Percentiles rank a stretch among this genome's conserved stretches.
These are phyloP conservation scores for Geotrichum candidum DNA, from an alignment of 1,139 yeast species.

Conservation along the genomic window DNA sequence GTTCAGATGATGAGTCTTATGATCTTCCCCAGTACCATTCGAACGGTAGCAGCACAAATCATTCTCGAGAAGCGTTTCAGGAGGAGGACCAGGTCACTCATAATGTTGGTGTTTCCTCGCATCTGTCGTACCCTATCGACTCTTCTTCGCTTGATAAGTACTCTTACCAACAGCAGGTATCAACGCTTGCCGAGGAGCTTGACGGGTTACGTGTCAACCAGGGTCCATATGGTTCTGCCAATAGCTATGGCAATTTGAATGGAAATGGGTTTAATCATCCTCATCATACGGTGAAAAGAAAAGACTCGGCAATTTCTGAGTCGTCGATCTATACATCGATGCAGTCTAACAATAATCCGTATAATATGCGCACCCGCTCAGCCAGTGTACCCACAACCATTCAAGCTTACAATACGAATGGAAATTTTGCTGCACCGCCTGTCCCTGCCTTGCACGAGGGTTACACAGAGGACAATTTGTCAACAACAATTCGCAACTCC, in stretches of 20 bases:
- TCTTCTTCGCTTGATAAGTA: slow-evolving; percentile 7
- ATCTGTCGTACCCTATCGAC: slow-evolving; percentile 12
- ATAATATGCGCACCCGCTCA: slow-evolving; percentile 12
- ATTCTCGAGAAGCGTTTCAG: slow-evolving; percentile 4
- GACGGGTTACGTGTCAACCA: background rate
- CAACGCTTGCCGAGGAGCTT: slow-evolving; percentile 12
- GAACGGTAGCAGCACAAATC: background rate
- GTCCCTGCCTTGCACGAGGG: slow-evolving; percentile 9
- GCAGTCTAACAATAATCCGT: background rate
- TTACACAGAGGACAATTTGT: background rate
- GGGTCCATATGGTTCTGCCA: slow-evolving; percentile 3
- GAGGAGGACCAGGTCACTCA: slow-evolving; percentile 7
- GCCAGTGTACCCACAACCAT: slow-evolving; percentile 13
- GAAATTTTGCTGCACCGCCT: background rate
- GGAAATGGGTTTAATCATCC: background rate
- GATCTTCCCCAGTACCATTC: background rate
- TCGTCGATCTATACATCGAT: slow-evolving; percentile 7
- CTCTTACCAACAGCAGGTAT: slow-evolving; percentile 13
- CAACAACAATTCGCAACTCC: slow-evolving; percentile 7
- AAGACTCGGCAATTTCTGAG: slow-evolving; percentile 12
- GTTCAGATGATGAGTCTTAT: slow-evolving; percentile 16
- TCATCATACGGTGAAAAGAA: background rate
- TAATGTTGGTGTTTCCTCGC: background rate
- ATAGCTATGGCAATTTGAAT: background rate
- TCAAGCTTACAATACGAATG: slow-evolving; percentile 6